Percentiles rank a stretch among this genome's conserved stretches.
Evolutionary conservation across 2,329 filamentous ascomycete species (phyloP).

Genomic region (Phoma herbarum): DNA sequence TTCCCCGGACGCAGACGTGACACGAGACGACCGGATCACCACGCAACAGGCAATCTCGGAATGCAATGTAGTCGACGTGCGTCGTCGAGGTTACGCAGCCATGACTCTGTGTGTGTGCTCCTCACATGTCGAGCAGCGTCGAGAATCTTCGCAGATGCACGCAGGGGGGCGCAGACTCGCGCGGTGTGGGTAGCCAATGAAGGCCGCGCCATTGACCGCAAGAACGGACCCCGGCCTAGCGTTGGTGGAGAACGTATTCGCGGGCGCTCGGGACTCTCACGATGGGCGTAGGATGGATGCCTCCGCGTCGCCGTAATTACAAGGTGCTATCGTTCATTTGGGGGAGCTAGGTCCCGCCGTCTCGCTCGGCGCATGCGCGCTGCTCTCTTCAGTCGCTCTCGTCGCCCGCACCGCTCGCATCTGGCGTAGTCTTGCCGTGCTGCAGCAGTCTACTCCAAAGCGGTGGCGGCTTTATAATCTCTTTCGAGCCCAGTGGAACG

Average conservation of each 20-base stretch:
- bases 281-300: slow-evolving; percentile 18
- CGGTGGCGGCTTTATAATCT: slow-evolving; percentile 27
- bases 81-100: slow-evolving; percentile 2
- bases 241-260: not conserved
- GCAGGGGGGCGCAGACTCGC: not conserved
- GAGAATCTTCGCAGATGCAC: slow-evolving; percentile 9
- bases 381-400: slow-evolving; percentile 14
- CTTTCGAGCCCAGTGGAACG: slow-evolving; percentile 28
- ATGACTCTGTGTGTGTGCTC: not conserved
- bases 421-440: slow-evolving; percentile 17
- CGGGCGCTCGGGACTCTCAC: slow-evolving; percentile 12
- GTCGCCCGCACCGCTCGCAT: slow-evolving; percentile 12
- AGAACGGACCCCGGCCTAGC: slow-evolving; percentile 7
- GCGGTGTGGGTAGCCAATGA: slow-evolving; percentile 7
- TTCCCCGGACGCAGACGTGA: slow-evolving; percentile 13
- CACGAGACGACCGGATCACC: slow-evolving; percentile 5
- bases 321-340: slow-evolving; percentile 31
- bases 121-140: slow-evolving; percentile 13
- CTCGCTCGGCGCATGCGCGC: slow-evolving; percentile 27
- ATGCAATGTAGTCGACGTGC: slow-evolving; percentile 13
- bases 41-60: not conserved
- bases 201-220: slow-evolving; percentile 9
- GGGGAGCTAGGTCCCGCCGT: slow-evolving; percentile 39
- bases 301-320: slow-evolving; percentile 21
- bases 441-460: slow-evolving; percentile 18